Percentiles rank a stretch among this genome's conserved stretches.
phyloP scores from a whole-genome alignment of 306 rosid species.

The Senna siamea region DNA sequence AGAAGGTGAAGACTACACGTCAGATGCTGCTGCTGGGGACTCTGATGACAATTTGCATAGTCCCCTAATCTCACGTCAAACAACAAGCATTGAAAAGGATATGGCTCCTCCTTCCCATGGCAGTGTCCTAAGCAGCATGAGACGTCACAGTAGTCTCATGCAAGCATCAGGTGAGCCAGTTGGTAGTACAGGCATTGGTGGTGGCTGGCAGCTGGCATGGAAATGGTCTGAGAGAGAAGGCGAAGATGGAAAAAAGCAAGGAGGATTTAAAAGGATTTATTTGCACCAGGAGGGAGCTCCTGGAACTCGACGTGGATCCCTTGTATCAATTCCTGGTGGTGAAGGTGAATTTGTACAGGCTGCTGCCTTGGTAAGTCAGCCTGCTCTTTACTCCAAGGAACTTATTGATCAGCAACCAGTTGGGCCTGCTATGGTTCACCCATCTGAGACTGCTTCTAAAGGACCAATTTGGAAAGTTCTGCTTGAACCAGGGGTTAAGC shows the following conservation, averaged over 20 bases:
- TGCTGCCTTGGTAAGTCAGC: slow-evolving; percentile 89
- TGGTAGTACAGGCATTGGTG: slow-evolving; percentile 84
- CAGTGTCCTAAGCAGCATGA: slow-evolving; percentile 68
- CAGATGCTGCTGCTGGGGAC: slow-evolving; percentile 51
- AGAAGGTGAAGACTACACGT: slow-evolving; percentile 56
- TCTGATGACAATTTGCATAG: slow-evolving; percentile 86
- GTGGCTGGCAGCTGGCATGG: slow-evolving; percentile 98
- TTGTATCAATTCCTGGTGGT: slow-evolving; percentile 72
- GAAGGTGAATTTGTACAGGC: slow-evolving; percentile 85
- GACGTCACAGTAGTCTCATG: slow-evolving; percentile 80
- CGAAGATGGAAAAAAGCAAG: slow-evolving; percentile 66
- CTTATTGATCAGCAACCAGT: slow-evolving; percentile 60
- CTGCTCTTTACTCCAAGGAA: slow-evolving; percentile 78
- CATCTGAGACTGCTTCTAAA: slow-evolving; percentile 57
- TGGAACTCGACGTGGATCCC: slow-evolving; percentile 76
- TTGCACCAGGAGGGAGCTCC: slow-evolving; percentile 76
- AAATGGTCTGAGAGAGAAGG: slow-evolving; percentile 83
- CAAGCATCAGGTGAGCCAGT: slow-evolving; percentile 77
- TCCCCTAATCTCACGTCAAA: slow-evolving; percentile 86
- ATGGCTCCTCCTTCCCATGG: slow-evolving; percentile 73
- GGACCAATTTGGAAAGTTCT: slow-evolving; percentile 60
- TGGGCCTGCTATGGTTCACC: slow-evolving; percentile 73
- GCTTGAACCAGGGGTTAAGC: slow-evolving; percentile 62
- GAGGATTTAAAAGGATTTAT: slow-evolving; percentile 82
- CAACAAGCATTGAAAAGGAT: slow-evolving; percentile 85